Percentiles rank a stretch among this genome's conserved stretches.
These are phyloP conservation scores for Aureobasidium subglaciale DNA, from an alignment of 2,329 filamentous ascomycete species.

Conservation along the genomic window DNA sequence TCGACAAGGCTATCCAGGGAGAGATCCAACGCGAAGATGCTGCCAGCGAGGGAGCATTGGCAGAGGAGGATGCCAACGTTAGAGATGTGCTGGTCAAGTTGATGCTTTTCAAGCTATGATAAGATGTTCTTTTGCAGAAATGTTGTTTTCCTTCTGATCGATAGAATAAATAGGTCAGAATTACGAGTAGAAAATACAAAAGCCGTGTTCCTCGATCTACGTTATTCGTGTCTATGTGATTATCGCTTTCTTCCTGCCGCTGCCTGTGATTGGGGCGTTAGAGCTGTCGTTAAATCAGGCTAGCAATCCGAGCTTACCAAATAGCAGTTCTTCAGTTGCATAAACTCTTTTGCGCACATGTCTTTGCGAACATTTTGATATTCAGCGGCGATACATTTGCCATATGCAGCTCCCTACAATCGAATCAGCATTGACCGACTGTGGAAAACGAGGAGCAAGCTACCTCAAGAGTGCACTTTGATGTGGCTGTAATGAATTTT, in stretches of 20 bases:
- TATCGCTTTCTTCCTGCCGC: slow-evolving; percentile 14
- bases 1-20: slow-evolving; percentile 39
- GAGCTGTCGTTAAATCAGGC: too few relatives aligned
- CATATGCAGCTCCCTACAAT: slow-evolving; percentile 70
- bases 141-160: background rate
- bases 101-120: slow-evolving; percentile 61
- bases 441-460: slow-evolving; percentile 10
- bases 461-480: slow-evolving; percentile 61
- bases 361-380: slow-evolving; percentile 88
- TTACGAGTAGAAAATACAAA: background rate
- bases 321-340: slow-evolving; percentile 80
- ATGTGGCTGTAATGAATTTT: slow-evolving; percentile 58
- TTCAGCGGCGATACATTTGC: slow-evolving; percentile 83
- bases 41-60: background rate
- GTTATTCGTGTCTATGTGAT: background rate
- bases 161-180: background rate
- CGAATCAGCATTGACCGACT: slow-evolving; percentile 5
- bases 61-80: slow-evolving; percentile 77
- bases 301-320: slow-evolving; percentile 53
- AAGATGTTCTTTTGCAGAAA: background rate
- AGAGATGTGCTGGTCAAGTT: slow-evolving; percentile 70
- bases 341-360: slow-evolving; percentile 80
- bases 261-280: background rate
- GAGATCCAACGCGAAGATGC: slow-evolving; percentile 35
- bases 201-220: background rate